Evolutionary conservation across 169 alveolate species (phyloP), one percentile per base, ranked within the genome.

Genomic region (Eimeria necatrix): DNA sequence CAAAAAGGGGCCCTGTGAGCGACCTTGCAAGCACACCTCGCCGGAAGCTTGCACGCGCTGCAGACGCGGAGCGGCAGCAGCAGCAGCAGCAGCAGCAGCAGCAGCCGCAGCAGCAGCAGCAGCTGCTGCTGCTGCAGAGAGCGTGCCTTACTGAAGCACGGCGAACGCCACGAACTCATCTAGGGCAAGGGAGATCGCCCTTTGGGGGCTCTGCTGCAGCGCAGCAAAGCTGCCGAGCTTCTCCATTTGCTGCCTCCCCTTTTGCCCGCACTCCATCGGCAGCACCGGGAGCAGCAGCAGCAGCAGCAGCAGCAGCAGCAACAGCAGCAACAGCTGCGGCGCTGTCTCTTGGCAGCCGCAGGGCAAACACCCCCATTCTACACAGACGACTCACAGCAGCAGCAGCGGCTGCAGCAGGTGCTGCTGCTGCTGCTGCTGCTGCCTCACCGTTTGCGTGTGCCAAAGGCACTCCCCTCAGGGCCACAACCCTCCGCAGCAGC

Each of bases 361-460:
- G 74, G 60, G 74, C 68, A 14, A 81, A 56, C 26, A 81, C 91
- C 74, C 91, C 91, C 46, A 51, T 81, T 52, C 74, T 81, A n/a
- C 91, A 81, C 68, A 52, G 91, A 51, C 53, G 91, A 6, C 91
- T 81, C 4, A 81, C 91, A 52, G 91, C n/a, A 22, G 91, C 91
- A 81, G 91, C 91, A 81, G 91, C 91, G 53, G 91, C 91, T 24
- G 91, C 91, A 46, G 90, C 90, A n/a, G 20, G 26, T 6, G 74
- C 56, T 52, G 90, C 90, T 52, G 90, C 90, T 52, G 74, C 74
- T 53, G 74, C 91, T 53, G 76, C 91, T 81, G 76, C 91, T 32
- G 68, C 74, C 59, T 81, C 91, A 32, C 91, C 91, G 41, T 81
- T 81, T 81, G 91, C 91, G 22, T 81, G 91, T 73, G 74, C 52